phyloP scores from a whole-genome alignment of 768 basidiomycete genomes.

The Suillus subaureus region DNA sequence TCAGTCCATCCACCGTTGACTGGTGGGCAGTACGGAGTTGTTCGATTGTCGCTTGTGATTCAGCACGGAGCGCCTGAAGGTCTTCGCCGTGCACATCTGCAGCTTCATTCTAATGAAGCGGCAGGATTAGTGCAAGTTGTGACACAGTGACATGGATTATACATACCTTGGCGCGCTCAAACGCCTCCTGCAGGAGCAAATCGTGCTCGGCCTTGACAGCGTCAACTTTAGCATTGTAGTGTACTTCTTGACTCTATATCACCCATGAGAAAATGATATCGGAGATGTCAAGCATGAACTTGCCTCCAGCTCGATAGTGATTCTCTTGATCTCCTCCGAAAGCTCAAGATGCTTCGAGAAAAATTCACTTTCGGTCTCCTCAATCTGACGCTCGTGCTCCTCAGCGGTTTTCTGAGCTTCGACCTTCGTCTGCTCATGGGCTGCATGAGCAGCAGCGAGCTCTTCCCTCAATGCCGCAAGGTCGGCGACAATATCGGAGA shows the following conservation, averaged over 20 bases:
- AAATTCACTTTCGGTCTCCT: slow-evolving; percentile 53
- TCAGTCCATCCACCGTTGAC: slow-evolving; percentile 59
- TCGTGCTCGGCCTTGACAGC: slow-evolving; percentile 67
- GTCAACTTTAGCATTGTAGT: slow-evolving; percentile 68
- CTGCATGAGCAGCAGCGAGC: slow-evolving; percentile 44
- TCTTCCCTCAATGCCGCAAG: slow-evolving; percentile 49
- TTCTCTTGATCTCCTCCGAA: slow-evolving; percentile 53
- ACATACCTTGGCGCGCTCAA: slow-evolving; percentile 76
- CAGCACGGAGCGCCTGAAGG: slow-evolving; percentile 67
- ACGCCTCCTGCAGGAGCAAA: slow-evolving; percentile 63
- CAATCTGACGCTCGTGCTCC: slow-evolving; percentile 49
- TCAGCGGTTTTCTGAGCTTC: slow-evolving; percentile 49
- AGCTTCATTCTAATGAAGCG: slow-evolving; percentile 60
- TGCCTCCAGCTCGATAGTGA: slow-evolving; percentile 70
- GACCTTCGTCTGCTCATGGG: slow-evolving; percentile 51
- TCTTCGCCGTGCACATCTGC: slow-evolving; percentile 67
- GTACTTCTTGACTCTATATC: slow-evolving; percentile 64
- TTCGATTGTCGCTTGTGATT: slow-evolving; percentile 65
- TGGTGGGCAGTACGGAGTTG: slow-evolving; percentile 69
- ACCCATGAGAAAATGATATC: slow-evolving; percentile 2
- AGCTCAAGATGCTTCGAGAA: slow-evolving; percentile 53
- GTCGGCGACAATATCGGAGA: slow-evolving; percentile 44
- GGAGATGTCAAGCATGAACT: slow-evolving; percentile 17
- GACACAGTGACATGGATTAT: background rate
- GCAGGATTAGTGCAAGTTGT: background rate